phyloP scores from a whole-genome alignment of 2,329 filamentous ascomycete genomes.

The Cyanodermella asteris region DNA sequence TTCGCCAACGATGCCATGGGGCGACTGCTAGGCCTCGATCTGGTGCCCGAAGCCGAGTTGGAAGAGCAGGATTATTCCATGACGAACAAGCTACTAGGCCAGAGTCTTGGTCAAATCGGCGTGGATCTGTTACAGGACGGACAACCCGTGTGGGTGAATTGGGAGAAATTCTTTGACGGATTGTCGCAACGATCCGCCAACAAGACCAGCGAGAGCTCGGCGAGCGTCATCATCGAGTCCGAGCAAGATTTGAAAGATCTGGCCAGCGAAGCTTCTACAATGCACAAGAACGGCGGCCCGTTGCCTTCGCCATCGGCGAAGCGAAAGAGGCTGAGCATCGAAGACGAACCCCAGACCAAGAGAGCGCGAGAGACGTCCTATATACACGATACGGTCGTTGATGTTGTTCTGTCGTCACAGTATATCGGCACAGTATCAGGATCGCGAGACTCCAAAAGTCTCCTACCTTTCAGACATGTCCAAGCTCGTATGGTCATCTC shows the following conservation, averaged over 20 bases:
- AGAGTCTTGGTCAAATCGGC: constrained; percentile 46
- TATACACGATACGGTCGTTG: constrained; percentile 37
- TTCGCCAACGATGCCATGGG: constrained; percentile 59
- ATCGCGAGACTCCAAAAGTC: constrained; percentile 16
- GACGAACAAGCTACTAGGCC: constrained; percentile 30
- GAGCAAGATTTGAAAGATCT: no score
- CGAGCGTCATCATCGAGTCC: no score
- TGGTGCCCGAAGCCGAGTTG: constrained; percentile 17
- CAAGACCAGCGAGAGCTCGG: no score
- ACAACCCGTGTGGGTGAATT: constrained; percentile 26
- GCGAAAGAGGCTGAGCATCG: no score
- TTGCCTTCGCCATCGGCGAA: no score
- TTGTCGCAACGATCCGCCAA: no score
- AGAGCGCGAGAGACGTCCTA: no score
- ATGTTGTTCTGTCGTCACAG: constrained; percentile 41
- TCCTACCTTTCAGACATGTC: constrained; percentile 20
- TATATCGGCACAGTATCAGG: constrained; percentile 18
- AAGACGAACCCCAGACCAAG: no score
- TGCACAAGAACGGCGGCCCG: no score
- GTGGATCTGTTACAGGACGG: constrained; percentile 54
- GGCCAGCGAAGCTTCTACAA: no score
- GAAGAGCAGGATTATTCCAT: constrained; percentile 14
- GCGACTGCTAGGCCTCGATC: constrained; percentile 39
- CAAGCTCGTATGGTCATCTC: constrained; percentile 58
- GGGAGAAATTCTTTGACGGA: constrained; percentile 29